Conservation (phyloP, 2,329 filamentous ascomycete species). For the Hymenoscyphus occultus region DNA sequence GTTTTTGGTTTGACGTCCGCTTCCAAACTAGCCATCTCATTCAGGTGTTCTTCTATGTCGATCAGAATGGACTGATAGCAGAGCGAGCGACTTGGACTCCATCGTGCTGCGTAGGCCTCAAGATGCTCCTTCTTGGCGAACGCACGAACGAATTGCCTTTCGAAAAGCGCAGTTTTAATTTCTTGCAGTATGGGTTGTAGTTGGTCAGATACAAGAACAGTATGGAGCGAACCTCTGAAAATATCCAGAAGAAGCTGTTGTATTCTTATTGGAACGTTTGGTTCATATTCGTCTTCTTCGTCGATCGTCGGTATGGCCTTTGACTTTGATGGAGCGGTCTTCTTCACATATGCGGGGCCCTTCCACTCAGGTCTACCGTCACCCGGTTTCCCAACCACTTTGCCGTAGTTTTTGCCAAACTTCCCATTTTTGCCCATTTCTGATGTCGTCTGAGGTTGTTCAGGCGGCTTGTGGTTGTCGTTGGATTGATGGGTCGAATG, state of each 20-base stretch:
- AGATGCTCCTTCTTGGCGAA: slow-evolving; percentile 72
- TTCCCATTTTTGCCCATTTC: slow-evolving; percentile 31
- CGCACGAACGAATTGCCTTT: slow-evolving; percentile 76
- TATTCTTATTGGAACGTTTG: slow-evolving; percentile 45
- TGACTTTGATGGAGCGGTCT: slow-evolving; percentile 20
- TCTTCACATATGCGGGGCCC: slow-evolving; percentile 30
- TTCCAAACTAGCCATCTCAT: not conserved
- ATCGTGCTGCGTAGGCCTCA: slow-evolving; percentile 81
- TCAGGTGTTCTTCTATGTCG: slow-evolving; percentile 31
- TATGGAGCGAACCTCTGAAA: slow-evolving; percentile 64
- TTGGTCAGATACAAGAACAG: slow-evolving; percentile 45
- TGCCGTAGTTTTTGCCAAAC: slow-evolving; percentile 28
- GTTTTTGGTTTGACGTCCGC: not conserved
- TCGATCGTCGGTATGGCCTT: slow-evolving; percentile 15
- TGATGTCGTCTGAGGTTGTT: not conserved
- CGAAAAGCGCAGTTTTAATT: slow-evolving; percentile 82
- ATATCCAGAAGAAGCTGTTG: slow-evolving; percentile 72
- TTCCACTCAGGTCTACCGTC: slow-evolving; percentile 30
- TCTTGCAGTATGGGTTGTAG: slow-evolving; percentile 65
- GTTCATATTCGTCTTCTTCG: slow-evolving; percentile 13
- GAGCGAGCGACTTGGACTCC: slow-evolving; percentile 83
- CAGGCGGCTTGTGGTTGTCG: not conserved
- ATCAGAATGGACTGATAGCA: slow-evolving; percentile 67
- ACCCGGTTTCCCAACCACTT: slow-evolving; percentile 27
- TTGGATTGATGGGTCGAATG: not conserved